Evolutionary conservation across 257 asterid species (phyloP).

Genomic region (Gynochthodes officinalis): DNA sequence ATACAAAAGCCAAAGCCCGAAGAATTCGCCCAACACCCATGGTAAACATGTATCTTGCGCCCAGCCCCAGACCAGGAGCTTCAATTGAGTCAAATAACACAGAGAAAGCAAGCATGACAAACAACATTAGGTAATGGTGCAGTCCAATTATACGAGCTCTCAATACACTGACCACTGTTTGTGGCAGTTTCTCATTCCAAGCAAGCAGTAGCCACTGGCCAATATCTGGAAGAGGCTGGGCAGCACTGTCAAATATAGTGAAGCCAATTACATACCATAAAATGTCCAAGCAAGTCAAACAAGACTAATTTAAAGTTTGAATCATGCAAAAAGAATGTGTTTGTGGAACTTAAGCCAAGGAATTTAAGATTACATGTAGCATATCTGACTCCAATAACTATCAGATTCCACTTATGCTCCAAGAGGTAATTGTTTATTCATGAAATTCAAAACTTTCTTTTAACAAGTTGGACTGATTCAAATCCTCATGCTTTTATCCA

Average conservation of each 20-base stretch:
- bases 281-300: not conserved
- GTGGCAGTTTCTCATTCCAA: slow-evolving; percentile 76
- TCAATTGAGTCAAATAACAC: slow-evolving; percentile 78
- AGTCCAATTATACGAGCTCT: slow-evolving; percentile 88
- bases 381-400: not conserved
- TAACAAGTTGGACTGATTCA: not conserved
- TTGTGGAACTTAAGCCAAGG: not conserved
- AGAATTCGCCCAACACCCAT: slow-evolving; percentile 97
- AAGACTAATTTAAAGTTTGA: not conserved
- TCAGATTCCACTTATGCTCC: not conserved
- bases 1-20: slow-evolving; percentile 74
- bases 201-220: slow-evolving; percentile 96
- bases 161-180: slow-evolving; percentile 48
- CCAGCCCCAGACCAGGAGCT: slow-evolving; percentile 97
- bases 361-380: not conserved
- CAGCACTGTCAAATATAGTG: slow-evolving; percentile 43
- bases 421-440: not conserved
- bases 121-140: slow-evolving; percentile 96
- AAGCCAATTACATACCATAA: slow-evolving; percentile 23
- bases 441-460: not conserved
- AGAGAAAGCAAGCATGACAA: slow-evolving; percentile 90
- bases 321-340: not conserved
- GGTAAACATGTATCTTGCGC: slow-evolving; percentile 91
- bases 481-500: not conserved
- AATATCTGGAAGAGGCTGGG: slow-evolving; percentile 90